Conservation (phyloP, 495 filamentous ascomycete species). For the Penicillium canescens region DNA sequence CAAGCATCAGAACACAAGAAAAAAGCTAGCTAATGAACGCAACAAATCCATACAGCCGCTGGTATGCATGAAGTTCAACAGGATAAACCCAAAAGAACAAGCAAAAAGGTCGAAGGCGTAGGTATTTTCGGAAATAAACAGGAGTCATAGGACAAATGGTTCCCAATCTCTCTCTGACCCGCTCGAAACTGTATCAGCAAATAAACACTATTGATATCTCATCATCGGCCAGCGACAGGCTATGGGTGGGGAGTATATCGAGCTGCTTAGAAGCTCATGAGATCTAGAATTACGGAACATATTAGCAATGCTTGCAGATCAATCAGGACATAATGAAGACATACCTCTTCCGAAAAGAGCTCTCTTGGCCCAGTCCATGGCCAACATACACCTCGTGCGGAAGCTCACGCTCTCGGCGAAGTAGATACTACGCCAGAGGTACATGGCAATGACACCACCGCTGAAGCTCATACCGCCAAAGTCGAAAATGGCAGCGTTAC, state of each 20-base stretch:
- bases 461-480: slow-evolving; percentile 73
- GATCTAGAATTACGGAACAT: slow-evolving; percentile 41
- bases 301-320: slow-evolving; percentile 10
- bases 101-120: slow-evolving; percentile 1
- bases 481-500: slow-evolving; percentile 95
- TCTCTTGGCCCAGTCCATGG: slow-evolving; percentile 98
- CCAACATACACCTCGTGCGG: slow-evolving; percentile 82
- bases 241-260: neutral
- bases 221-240: neutral
- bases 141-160: neutral
- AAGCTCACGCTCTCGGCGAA: slow-evolving; percentile 98
- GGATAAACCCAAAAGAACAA: neutral
- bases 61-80: neutral
- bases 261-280: slow-evolving; percentile 61
- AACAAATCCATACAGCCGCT: neutral
- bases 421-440: slow-evolving; percentile 95
- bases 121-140: too few relatives aligned
- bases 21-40: neutral
- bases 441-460: slow-evolving; percentile 90
- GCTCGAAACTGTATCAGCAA: neutral
- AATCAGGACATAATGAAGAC: slow-evolving; percentile 23
- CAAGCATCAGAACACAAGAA: neutral
- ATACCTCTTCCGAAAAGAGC: slow-evolving; percentile 93
- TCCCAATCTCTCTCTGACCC: neutral
- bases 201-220: neutral